Conservation (phyloP, 2,329 filamentous ascomycete genomes). For the Penicillium vulpinum region DNA sequence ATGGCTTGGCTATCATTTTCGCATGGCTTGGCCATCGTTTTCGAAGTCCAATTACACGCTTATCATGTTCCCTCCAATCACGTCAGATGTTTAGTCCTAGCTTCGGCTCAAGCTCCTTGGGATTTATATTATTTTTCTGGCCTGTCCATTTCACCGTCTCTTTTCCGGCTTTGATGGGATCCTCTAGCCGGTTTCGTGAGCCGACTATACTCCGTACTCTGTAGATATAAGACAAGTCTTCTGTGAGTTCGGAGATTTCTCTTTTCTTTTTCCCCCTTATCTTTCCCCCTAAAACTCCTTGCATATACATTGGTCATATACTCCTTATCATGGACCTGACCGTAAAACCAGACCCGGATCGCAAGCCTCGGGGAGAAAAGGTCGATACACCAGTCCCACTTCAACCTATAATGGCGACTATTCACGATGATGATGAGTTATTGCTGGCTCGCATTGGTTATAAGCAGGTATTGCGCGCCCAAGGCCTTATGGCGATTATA, state of each 20-base stretch:
- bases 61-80: conserved; percentile 7
- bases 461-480: conserved; percentile 55
- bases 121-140: neutral
- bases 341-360: conserved; percentile 14
- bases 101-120: conserved; percentile 3
- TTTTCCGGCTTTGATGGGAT: conserved; percentile 13
- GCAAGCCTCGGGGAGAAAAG: conserved; percentile 4
- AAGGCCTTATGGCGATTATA: conserved; percentile 3
- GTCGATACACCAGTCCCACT: neutral
- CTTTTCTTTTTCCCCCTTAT: conserved; percentile 5
- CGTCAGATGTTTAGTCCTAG: neutral
- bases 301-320: conserved; percentile 1
- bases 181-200: conserved; percentile 10
- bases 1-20: neutral
- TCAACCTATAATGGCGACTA: conserved; percentile 39
- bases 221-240: conserved; percentile 17
- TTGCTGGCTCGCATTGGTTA: conserved; percentile 63
- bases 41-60: neutral
- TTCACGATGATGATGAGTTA: conserved; percentile 60
- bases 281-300: conserved; percentile 7
- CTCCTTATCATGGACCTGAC: conserved; percentile 15
- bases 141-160: conserved; percentile 19
- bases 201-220: neutral
- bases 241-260: conserved; percentile 7
- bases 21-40: neutral